Percentiles rank a stretch among this genome's conserved stretches.
Conservation (phyloP, 2,329 filamentous ascomycete genomes). For the Aureobasidium sp. region DNA sequence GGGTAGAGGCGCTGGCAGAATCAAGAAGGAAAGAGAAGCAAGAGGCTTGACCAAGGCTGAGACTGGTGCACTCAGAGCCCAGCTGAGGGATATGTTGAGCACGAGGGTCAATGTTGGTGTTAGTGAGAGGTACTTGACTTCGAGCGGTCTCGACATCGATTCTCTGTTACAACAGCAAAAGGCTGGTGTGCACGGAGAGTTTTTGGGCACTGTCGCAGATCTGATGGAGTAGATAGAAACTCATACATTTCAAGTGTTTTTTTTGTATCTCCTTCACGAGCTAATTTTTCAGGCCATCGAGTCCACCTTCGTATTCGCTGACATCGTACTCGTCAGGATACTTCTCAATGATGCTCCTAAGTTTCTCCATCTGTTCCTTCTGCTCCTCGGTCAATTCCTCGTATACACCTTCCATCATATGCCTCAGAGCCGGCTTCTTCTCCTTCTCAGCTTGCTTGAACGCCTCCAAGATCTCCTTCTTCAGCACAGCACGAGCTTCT, state of each 20-base stretch:
- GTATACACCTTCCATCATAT: constrained; percentile 83
- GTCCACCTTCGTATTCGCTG: constrained; percentile 64
- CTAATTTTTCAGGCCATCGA: constrained; percentile 47
- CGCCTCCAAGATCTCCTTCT: constrained; percentile 71
- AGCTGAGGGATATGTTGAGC: constrained; percentile 62
- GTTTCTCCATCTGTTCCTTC: constrained; percentile 63
- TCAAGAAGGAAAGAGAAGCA: constrained; percentile 65
- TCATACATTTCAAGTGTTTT: neutral
- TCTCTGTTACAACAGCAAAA: constrained; percentile 48
- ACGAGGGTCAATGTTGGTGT: constrained; percentile 79
- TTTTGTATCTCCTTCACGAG: neutral
- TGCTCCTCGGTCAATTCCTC: constrained; percentile 76
- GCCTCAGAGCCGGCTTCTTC: constrained; percentile 64
- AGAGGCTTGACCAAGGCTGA: constrained; percentile 63
- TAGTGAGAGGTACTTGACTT: constrained; percentile 75
- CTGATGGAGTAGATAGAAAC: constrained; percentile 21
- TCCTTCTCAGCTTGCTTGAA: constrained; percentile 77
- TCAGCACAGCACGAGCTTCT: constrained; percentile 54
- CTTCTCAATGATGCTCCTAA: constrained; percentile 68
- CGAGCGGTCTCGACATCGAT: constrained; percentile 75
- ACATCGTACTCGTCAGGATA: constrained; percentile 93
- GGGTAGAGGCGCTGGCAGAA: constrained; percentile 60
- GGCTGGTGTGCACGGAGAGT: constrained; percentile 55
- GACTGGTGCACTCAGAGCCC: constrained; percentile 58
- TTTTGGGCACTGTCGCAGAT: constrained; percentile 51